These are phyloP conservation scores for Boletus austroedulis DNA, from an alignment of 1,284 basidiomycete genomes.

Conservation along the genomic window DNA sequence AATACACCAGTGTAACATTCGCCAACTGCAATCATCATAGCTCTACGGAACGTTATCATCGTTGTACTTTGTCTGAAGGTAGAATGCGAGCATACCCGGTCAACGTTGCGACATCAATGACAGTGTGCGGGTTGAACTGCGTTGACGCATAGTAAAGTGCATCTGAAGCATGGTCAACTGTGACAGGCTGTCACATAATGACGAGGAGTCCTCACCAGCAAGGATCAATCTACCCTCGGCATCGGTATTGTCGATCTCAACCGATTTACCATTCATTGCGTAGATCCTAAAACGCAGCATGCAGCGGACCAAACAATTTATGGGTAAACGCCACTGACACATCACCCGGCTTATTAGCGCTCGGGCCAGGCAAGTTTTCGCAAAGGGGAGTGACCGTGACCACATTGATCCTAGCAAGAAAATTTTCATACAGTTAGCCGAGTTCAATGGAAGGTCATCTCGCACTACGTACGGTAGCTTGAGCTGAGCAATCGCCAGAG, in stretches of 20 bases:
- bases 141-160: constrained; percentile 84
- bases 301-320: not conserved
- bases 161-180: constrained; percentile 42
- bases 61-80: not conserved
- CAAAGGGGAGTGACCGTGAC: constrained; percentile 71
- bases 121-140: constrained; percentile 75
- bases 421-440: not conserved
- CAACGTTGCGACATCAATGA: constrained; percentile 85
- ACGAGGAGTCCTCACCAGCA: constrained; percentile 46
- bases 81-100: constrained; percentile 49
- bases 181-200: not conserved
- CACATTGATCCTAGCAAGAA: constrained; percentile 61
- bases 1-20: constrained; percentile 79
- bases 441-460: not conserved
- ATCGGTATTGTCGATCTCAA: constrained; percentile 89
- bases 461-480: constrained; percentile 60
- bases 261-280: constrained; percentile 85
- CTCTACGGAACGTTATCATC: constrained; percentile 39
- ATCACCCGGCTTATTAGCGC: constrained; percentile 86
- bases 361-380: constrained; percentile 87
- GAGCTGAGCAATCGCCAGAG: constrained; percentile 79
- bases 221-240: constrained; percentile 83
- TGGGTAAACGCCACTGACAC: constrained; percentile 47
- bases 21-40: constrained; percentile 67
- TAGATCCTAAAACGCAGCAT: constrained; percentile 54